A percentile compares a stretch with the other conserved stretches of the same genome.
Evolutionary conservation across 495 filamentous ascomycete genomes (phyloP).

Genomic region (Pyronema domesticum): DNA sequence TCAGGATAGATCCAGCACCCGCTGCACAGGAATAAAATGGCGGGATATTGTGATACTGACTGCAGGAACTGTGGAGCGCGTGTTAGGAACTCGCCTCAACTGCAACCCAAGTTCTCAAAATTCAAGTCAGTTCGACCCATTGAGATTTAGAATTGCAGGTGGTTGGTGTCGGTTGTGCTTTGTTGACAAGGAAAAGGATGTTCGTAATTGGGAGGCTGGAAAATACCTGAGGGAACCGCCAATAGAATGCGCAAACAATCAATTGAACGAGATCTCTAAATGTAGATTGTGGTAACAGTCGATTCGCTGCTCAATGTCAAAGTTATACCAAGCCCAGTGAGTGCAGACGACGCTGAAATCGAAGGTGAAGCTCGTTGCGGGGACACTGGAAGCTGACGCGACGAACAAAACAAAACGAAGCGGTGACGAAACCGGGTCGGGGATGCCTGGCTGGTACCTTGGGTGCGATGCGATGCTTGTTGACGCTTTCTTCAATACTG

Average conservation of each 20-base stretch:
- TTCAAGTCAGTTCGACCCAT: background rate
- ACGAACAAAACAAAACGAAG: no score
- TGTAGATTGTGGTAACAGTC: background rate
- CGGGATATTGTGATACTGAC: slow-evolving; percentile 14
- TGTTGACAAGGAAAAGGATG: background rate
- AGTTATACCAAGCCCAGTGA: background rate
- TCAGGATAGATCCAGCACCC: background rate
- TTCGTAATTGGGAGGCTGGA: background rate
- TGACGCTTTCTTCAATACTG: background rate
- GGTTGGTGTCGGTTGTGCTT: background rate
- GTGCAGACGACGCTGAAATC: background rate
- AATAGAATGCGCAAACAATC: background rate
- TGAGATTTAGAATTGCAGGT: background rate
- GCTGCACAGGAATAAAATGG: slow-evolving; percentile 15
- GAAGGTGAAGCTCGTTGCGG: background rate
- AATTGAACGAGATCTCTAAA: background rate
- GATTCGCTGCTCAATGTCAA: background rate
- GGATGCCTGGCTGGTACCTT: no score
- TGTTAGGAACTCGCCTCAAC: background rate
- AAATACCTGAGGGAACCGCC: background rate
- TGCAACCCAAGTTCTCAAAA: no score
- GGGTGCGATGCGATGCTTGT: no score
- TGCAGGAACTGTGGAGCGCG: background rate
- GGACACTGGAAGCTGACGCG: background rate
- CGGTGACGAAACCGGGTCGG: no score